Evolutionary conservation across 768 basidiomycete species (phyloP).

Genomic region (Psilocybe subaeruginosa): DNA sequence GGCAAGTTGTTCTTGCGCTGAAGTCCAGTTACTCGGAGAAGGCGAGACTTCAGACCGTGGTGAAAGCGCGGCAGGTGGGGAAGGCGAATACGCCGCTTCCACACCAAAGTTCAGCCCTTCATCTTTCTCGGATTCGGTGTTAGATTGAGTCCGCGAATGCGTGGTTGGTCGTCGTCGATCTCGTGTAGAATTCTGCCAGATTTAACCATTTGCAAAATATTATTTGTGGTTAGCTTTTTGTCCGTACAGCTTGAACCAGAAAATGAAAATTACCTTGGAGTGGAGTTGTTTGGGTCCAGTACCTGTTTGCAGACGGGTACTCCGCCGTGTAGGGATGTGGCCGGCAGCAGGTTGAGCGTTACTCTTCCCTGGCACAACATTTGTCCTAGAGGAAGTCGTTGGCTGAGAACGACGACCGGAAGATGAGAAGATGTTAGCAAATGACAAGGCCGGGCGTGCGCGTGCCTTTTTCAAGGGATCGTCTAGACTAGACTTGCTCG

Average conservation of each 20-base stretch:
- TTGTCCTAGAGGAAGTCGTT: constrained; percentile 64
- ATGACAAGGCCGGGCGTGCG: constrained; percentile 85
- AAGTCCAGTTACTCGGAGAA: constrained; percentile 63
- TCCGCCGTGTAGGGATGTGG: constrained; percentile 61
- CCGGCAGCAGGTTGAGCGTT: constrained; percentile 47
- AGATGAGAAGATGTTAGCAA: constrained; percentile 89
- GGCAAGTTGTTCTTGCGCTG: constrained; percentile 69
- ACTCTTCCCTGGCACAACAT: constrained; percentile 52
- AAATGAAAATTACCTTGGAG: constrained; percentile 52
- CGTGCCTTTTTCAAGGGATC: constrained; percentile 89
- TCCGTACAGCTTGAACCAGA: constrained; percentile 2
- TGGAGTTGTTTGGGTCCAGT: constrained; percentile 50
- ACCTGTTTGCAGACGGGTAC: constrained; percentile 70
- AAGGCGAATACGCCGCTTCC: constrained; percentile 61
- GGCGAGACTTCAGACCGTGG: constrained; percentile 68
- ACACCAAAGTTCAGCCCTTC: constrained; percentile 54
- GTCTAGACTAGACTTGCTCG: constrained; percentile 64
- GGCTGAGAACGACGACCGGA: constrained; percentile 80
- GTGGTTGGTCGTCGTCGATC: constrained; percentile 63
- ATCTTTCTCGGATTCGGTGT: constrained; percentile 68
- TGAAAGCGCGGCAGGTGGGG: constrained; percentile 61
- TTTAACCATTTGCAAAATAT: constrained; percentile 14
- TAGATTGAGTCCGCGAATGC: constrained; percentile 60
- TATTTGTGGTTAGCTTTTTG: not conserved
- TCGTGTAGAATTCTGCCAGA: constrained; percentile 33